phyloP scores from a whole-genome alignment of 1,139 yeast genomes.

The Arxiozyma bovina region DNA sequence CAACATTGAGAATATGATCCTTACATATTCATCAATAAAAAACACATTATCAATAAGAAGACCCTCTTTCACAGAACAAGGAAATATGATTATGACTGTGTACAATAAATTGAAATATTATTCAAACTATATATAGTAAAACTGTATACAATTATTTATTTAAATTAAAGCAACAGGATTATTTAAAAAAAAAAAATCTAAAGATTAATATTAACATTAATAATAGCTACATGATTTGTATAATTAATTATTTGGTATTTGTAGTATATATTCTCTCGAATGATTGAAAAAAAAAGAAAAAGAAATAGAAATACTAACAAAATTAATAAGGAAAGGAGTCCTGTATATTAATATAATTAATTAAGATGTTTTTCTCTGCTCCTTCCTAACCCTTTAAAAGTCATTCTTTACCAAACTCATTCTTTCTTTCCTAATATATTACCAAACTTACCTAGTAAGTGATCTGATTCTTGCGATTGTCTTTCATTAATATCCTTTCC shows the following conservation, averaged over 20 bases:
- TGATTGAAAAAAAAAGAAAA: too few species aligned
- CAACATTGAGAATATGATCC: not conserved
- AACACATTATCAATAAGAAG: constrained; percentile 6
- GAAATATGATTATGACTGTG: constrained; percentile 18
- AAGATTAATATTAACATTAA: too few species aligned
- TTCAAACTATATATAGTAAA: not conserved
- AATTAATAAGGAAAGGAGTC: not conserved
- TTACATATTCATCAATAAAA: constrained; percentile 1
- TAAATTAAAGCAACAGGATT: not conserved
- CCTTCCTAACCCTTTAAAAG: not conserved
- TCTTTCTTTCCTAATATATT: not conserved
- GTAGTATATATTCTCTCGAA: too few species aligned
- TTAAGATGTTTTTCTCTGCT: too few species aligned
- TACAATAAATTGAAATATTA: constrained; percentile 7
- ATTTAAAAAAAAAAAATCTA: not conserved
- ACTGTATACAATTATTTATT: not conserved
- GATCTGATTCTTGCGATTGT: constrained; percentile 1
- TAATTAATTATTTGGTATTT: too few species aligned
- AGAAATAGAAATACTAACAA: too few species aligned
- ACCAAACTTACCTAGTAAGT: not conserved
- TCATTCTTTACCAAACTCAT: not conserved
- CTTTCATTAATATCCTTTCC: not conserved
- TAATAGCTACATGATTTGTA: too few species aligned
- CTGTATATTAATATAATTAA: not conserved
- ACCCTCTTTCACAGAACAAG: constrained; percentile 20